Percentiles rank a stretch among this genome's conserved stretches.
phyloP scores from a whole-genome alignment of 768 basidiomycete species.

The Macrolepiota dolichaula region DNA sequence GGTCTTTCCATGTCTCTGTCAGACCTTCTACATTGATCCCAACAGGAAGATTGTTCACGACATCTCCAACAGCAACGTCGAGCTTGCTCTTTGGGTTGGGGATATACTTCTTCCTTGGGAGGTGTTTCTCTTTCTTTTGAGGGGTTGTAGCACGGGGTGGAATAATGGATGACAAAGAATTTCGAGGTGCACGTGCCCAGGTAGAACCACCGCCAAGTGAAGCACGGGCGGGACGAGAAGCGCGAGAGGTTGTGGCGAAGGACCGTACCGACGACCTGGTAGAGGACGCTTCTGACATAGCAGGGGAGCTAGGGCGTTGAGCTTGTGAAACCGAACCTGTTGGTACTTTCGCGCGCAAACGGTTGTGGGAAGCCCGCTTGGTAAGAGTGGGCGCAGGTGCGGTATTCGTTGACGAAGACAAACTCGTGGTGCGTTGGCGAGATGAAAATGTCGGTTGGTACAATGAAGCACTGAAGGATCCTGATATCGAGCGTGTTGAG shows the following conservation, averaged over 20 bases:
- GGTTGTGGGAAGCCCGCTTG: slow-evolving; percentile 17
- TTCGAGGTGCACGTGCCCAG: slow-evolving; percentile 68
- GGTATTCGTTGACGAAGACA: slow-evolving; percentile 38
- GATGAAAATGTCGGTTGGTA: slow-evolving; percentile 74
- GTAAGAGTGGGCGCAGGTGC: slow-evolving; percentile 29
- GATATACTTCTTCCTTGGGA: slow-evolving; percentile 66
- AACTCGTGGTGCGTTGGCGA: slow-evolving; percentile 76
- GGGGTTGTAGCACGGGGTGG: slow-evolving; percentile 45
- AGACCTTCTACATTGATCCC: slow-evolving; percentile 81
- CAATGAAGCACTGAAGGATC: slow-evolving; percentile 50
- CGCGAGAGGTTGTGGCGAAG: slow-evolving; percentile 32
- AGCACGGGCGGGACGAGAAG: slow-evolving; percentile 22
- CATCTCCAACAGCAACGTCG: slow-evolving; percentile 89
- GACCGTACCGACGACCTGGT: slow-evolving; percentile 28
- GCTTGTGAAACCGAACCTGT: slow-evolving; percentile 12
- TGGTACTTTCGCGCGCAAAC: neutral
- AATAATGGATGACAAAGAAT: slow-evolving; percentile 47
- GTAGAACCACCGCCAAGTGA: slow-evolving; percentile 50
- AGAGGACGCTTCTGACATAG: slow-evolving; percentile 56
- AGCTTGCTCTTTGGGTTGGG: slow-evolving; percentile 89
- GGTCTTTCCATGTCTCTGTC: slow-evolving; percentile 84
- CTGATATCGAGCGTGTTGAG: slow-evolving; percentile 68
- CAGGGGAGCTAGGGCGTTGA: slow-evolving; percentile 52
- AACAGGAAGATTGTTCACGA: slow-evolving; percentile 85
- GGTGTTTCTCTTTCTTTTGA: slow-evolving; percentile 30